Percentiles rank a stretch among this genome's conserved stretches.
These are phyloP conservation scores for Xerocomus brunneocitrinus DNA, from an alignment of 768 basidiomycete species.

Conservation along the genomic window DNA sequence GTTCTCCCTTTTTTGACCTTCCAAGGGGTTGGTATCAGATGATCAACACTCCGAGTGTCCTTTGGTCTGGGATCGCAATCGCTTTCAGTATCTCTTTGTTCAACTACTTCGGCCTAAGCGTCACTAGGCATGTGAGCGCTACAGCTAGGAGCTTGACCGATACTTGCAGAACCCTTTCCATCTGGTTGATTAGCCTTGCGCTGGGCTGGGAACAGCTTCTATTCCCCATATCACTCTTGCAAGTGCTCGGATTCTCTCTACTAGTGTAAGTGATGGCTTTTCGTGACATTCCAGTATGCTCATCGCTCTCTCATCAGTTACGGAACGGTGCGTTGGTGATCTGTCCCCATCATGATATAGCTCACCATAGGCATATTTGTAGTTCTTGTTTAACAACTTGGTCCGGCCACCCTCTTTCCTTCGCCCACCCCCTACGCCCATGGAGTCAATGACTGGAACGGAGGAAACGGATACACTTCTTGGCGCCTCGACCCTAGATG, in stretches of 20 bases:
- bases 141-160: slow-evolving; percentile 90
- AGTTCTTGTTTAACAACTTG: slow-evolving; percentile 91
- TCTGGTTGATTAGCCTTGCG: slow-evolving; percentile 88
- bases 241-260: slow-evolving; percentile 79
- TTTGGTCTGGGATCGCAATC: slow-evolving; percentile 65
- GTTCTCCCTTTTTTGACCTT: slow-evolving; percentile 80
- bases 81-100: slow-evolving; percentile 74
- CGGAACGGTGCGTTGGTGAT: slow-evolving; percentile 60
- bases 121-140: slow-evolving; percentile 90
- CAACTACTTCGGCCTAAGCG: slow-evolving; percentile 89
- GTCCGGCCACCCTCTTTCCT: slow-evolving; percentile 61
- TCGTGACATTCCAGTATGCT: slow-evolving; percentile 4
- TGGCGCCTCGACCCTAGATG: slow-evolving; percentile 48
- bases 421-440: slow-evolving; percentile 36
- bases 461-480: slow-evolving; percentile 58
- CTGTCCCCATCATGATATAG: slow-evolving; percentile 3
- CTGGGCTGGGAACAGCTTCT: slow-evolving; percentile 88
- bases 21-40: slow-evolving; percentile 88
- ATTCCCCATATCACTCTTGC: slow-evolving; percentile 77
- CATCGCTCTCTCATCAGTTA: slow-evolving; percentile 46
- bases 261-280: slow-evolving; percentile 66
- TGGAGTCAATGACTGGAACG: slow-evolving; percentile 36
- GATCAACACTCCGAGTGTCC: slow-evolving; percentile 67
- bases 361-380: slow-evolving; percentile 9
- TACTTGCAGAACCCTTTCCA: slow-evolving; percentile 91